Conservation (phyloP, 2,329 filamentous ascomycete genomes). For the Coccinonectria pachysandricola region DNA sequence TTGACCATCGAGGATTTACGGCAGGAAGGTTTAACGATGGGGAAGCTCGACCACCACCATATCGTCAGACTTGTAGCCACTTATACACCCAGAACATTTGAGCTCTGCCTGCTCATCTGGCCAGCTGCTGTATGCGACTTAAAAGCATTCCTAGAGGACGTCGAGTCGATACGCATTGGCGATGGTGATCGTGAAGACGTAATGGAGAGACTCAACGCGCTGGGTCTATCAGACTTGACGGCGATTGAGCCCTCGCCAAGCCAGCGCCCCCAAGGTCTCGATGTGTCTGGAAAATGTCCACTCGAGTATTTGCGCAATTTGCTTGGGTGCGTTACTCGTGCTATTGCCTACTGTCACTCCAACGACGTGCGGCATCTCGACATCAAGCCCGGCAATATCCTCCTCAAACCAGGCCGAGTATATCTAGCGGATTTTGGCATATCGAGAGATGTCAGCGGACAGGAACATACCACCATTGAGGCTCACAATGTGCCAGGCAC, state of each 20-base stretch:
- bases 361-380: conserved; percentile 35
- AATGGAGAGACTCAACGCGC: conserved; percentile 24
- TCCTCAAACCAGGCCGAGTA: conserved; percentile 33
- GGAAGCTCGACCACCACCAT: conserved; percentile 36
- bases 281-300: conserved; percentile 25
- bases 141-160: conserved; percentile 30
- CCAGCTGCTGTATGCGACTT: conserved; percentile 38
- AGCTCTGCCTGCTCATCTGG: conserved; percentile 36
- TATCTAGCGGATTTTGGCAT: conserved; percentile 41
- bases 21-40: conserved; percentile 37
- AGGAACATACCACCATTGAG: conserved; percentile 34
- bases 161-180: conserved; percentile 29
- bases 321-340: conserved; percentile 35
- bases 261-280: conserved; percentile 10
- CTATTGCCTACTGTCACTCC: conserved; percentile 31
- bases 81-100: conserved; percentile 29
- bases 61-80: conserved; percentile 38
- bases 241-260: conserved; percentile 22
- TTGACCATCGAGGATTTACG: conserved; percentile 31
- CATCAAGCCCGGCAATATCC: conserved; percentile 38
- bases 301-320: conserved; percentile 32
- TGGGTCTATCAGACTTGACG: conserved; percentile 28
- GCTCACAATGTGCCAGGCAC: conserved; percentile 31
- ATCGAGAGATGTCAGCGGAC: conserved; percentile 34
- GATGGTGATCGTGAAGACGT: conserved; percentile 31